A percentile compares a stretch with the other conserved stretches of the same genome.
These are phyloP conservation scores for Leishmania gerbilli DNA, from an alignment of 208 protist species.

Conservation along the genomic window DNA sequence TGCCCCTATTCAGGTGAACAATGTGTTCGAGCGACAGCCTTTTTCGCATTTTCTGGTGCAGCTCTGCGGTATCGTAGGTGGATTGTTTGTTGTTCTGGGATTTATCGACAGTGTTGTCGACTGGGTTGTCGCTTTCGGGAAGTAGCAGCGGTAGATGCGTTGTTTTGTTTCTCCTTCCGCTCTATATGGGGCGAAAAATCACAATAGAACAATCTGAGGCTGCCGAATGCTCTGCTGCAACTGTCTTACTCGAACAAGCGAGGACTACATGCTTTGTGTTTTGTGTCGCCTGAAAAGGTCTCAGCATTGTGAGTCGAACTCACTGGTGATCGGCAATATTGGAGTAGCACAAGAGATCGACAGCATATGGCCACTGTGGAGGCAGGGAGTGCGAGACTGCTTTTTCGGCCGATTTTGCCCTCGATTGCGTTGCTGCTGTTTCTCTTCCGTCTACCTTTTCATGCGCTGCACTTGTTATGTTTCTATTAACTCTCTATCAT, in stretches of 20 bases:
- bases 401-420: neutral
- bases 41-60: conserved; percentile 75
- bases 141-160: neutral
- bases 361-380: neutral
- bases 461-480: neutral
- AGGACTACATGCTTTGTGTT: neutral
- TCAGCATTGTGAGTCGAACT: neutral
- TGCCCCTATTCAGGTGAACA: conserved; percentile 71
- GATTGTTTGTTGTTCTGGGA: conserved; percentile 82
- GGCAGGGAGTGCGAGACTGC: neutral
- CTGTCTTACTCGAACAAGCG: neutral
- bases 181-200: neutral
- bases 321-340: neutral
- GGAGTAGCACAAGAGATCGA: neutral
- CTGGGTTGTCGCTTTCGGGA: conserved; percentile 9
- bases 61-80: conserved; percentile 88
- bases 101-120: conserved; percentile 65
- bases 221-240: neutral
- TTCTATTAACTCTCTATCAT: neutral
- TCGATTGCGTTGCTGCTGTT: neutral
- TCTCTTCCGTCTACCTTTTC: neutral
- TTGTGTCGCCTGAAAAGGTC: neutral
- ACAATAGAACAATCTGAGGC: neutral
- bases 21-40: conserved; percentile 66
- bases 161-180: neutral